A percentile compares a stretch with the other conserved stretches of the same genome.
Conservation (phyloP, 495 filamentous ascomycete genomes). For the Tetracladium setigerum region DNA sequence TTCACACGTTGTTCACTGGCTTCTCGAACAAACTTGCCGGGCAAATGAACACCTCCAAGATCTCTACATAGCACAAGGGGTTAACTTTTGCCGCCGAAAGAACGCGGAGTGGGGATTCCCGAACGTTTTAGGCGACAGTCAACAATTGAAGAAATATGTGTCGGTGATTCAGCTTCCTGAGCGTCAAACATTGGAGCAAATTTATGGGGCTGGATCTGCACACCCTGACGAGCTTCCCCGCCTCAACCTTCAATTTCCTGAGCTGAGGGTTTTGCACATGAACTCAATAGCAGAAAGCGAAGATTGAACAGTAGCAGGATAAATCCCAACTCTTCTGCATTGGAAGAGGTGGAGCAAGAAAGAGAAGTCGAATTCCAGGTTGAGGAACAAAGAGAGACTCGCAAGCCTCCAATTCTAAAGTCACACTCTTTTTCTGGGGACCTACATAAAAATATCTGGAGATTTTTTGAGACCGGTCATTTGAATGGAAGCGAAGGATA, state of each 20-base stretch:
- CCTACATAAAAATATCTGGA: constrained; percentile 27
- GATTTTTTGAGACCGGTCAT: constrained; percentile 29
- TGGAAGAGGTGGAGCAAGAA: constrained; percentile 38
- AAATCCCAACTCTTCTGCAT: constrained; percentile 25
- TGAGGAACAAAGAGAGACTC: constrained; percentile 29
- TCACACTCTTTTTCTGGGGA: constrained; percentile 22
- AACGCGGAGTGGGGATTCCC: constrained; percentile 6
- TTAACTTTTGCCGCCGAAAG: constrained; percentile 17
- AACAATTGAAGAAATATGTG: constrained; percentile 27
- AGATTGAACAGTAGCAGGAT: constrained; percentile 19
- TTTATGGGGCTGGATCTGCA: constrained; percentile 32
- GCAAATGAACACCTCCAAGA: constrained; percentile 22
- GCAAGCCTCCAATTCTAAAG: constrained; percentile 23
- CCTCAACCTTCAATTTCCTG: constrained; percentile 5
- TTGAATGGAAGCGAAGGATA: constrained; percentile 21
- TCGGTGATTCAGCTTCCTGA: constrained; percentile 31
- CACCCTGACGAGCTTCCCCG: constrained; percentile 2
- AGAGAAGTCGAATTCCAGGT: constrained; percentile 32
- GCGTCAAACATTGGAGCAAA: constrained; percentile 32
- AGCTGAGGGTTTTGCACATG: constrained; percentile 18
- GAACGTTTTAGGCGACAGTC: constrained; percentile 17
- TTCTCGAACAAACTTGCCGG: constrained; percentile 24
- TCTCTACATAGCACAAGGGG: constrained; percentile 22
- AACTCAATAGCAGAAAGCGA: constrained; percentile 19
- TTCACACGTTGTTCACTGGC: constrained; percentile 23